Evolutionary conservation across 2,329 filamentous ascomycete species (phyloP), one percentile per base, ranked within the genome.

Genomic region (Fusarium sp.): DNA sequence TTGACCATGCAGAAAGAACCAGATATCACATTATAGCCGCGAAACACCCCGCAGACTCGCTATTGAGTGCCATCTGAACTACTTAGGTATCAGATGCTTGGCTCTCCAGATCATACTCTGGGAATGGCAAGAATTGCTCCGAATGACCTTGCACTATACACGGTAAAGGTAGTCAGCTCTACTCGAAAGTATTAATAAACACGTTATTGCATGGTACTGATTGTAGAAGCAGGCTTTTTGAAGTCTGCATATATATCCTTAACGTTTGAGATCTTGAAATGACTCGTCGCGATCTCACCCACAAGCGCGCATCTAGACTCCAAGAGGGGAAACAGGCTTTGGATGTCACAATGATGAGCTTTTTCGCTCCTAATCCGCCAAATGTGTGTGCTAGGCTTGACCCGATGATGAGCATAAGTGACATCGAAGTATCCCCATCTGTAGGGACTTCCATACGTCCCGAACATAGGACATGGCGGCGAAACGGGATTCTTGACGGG

Each of bases 401-500:
- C 42, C 52, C 48, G 52, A 57, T 45, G 44, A 58, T 57, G 42
- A 65, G 44, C 39, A 55, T 40, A 54, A 41, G 60, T 53, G 47
- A 25, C 49, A 42, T 25, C 59, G 19, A 53, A 54, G 46, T 38
- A 58, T 42, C 38, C 31, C 46, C 39, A 56, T 55, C 38, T 51
- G 42, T 56, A 64, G 46, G 62, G 56, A 56, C 31, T 36, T 56
- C 35, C 38, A 52, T 39, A 53, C 55, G 41, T 57, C 51, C 46
- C 42, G 35, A 62, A 43, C 58, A 45, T 58, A 47, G 61, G 42
- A 55, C 56, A 64, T 50, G 53, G 53, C 53, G 61, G 52, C 50
- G 52, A 64, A 56, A 62, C 61, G 65, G 59, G 53, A 54, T 56
- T 58, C 45, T 53, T 59, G 53, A 58, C 61, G 62, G 55, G 68